phyloP scores from a whole-genome alignment of 2,329 filamentous ascomycete species.

The Penicillium thymicola region DNA sequence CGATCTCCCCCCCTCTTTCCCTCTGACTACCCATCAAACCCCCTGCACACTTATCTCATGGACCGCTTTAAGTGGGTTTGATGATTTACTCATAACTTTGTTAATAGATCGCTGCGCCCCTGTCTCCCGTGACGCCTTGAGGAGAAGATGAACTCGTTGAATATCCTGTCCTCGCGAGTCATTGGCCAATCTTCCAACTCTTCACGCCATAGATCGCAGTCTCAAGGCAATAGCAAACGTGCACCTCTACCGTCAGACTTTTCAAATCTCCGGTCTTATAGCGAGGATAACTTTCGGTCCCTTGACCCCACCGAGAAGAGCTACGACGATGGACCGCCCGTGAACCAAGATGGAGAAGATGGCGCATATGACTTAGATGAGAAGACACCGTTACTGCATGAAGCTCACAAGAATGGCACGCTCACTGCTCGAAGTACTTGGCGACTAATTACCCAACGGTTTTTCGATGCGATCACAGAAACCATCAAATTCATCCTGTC shows the following conservation, averaged over 20 bases:
- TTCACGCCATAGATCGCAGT: conserved; percentile 53
- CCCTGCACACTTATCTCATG: conserved; percentile 10
- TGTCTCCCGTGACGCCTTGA: conserved; percentile 47
- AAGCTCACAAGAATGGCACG: conserved; percentile 36
- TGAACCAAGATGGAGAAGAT: conserved; percentile 37
- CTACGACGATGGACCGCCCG: conserved; percentile 26
- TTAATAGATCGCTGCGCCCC: conserved; percentile 36
- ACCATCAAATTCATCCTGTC: conserved; percentile 76
- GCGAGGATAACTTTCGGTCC: conserved; percentile 39
- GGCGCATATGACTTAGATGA: conserved; percentile 52
- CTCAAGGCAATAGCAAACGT: conserved; percentile 47
- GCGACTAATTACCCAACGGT: conserved; percentile 61
- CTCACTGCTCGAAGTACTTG: conserved; percentile 39
- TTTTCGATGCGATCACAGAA: conserved; percentile 69
- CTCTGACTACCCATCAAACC: conserved; percentile 6
- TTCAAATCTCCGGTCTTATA: conserved; percentile 43
- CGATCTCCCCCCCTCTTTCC: conserved; percentile 14
- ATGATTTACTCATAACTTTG: conserved; percentile 18
- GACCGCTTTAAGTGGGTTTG: conserved; percentile 12
- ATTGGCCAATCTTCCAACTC: conserved; percentile 57
- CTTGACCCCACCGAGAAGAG: conserved; percentile 29
- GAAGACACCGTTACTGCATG: conserved; percentile 63
- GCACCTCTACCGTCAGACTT: conserved; percentile 32
- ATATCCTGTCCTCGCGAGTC: conserved; percentile 84
- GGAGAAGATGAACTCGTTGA: conserved; percentile 90